Evolutionary conservation across 2,329 filamentous ascomycete genomes (phyloP), one percentile per base, ranked within the genome.

Genomic region (Colletotrichum tropicicola): DNA sequence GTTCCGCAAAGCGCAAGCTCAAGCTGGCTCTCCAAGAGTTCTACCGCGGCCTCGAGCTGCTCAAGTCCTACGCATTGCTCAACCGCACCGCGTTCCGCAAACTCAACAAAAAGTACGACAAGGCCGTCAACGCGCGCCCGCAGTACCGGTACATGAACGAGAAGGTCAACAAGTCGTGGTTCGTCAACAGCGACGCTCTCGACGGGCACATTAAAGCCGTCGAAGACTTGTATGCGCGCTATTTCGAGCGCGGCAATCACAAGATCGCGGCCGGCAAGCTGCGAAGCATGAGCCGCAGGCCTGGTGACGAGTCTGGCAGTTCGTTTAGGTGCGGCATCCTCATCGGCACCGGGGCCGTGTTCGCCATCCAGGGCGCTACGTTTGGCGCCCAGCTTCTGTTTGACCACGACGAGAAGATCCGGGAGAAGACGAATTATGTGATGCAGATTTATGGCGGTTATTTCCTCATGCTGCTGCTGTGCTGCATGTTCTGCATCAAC

Each of bases 31-130:
- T 98, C 52, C 92, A 97, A 72, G 96, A 98, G 75, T 97, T 94
- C 75, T 98, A 99, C 75, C 91, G 95, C 19, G 91, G 92, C 1
- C 84, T 99, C 13, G 96, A 99, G 75, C 82, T 98, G 47, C 85
- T 99, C 64, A 98, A 98, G 79, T 92, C 93, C 0, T 99, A 97
- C 72, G 91, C 94, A 2, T 81, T 97, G 21, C 83, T 98, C 13
- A 99, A 99, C 76, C 88, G 93, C 51, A 97, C 93, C 0, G 96
- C 94, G 0, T 98, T 98, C 73, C 90, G 94, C 30, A 99, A 99
- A 77, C 93, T 99, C 74, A 98, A 97, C 79, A 99, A 99, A 78
- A 99, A 99, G 78, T 98, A 97, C 75, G 94, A 98, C 83, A 99
- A 98, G 80, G 89, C 91, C 2, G 89, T 94, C 60, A 88, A 94